phyloP scores from a whole-genome alignment of 2,329 filamentous ascomycete species.

The Verticillium dahliae region DNA sequence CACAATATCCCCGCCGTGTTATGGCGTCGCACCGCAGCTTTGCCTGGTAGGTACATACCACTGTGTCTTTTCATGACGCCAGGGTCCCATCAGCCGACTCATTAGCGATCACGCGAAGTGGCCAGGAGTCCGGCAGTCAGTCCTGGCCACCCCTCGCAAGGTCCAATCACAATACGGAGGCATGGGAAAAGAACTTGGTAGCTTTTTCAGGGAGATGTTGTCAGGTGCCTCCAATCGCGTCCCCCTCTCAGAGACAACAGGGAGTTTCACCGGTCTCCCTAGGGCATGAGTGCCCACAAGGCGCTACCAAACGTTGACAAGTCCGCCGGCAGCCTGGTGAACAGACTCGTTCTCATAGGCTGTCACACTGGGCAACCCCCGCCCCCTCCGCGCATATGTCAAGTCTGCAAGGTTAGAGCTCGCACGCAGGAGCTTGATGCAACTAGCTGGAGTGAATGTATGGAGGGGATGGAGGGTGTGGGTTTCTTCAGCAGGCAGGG shows the following conservation, averaged over 20 bases:
- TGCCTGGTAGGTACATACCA: too few relatives aligned
- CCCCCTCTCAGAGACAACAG: neutral
- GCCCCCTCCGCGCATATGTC: neutral
- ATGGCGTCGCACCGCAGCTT: too few relatives aligned
- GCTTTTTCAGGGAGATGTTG: too few relatives aligned
- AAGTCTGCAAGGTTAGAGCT: neutral
- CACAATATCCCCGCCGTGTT: too few relatives aligned
- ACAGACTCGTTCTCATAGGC: neutral
- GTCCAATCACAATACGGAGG: too few relatives aligned
- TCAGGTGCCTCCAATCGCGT: neutral
- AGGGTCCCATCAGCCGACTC: too few relatives aligned
- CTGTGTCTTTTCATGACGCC: too few relatives aligned
- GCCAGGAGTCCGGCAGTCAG: too few relatives aligned
- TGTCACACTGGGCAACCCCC: neutral
- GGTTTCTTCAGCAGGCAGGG: neutral
- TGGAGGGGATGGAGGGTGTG: neutral
- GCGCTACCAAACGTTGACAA: neutral
- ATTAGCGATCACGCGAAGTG: too few relatives aligned
- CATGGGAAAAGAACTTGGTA: too few relatives aligned
- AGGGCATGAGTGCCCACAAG: neutral
- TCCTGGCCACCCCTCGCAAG: too few relatives aligned
- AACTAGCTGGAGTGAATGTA: neutral
- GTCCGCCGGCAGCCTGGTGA: neutral
- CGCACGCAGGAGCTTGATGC: neutral
- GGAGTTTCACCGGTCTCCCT: neutral